phyloP scores from a whole-genome alignment of 352 stramenopile genomes.

The Peronospora belbahrii region DNA sequence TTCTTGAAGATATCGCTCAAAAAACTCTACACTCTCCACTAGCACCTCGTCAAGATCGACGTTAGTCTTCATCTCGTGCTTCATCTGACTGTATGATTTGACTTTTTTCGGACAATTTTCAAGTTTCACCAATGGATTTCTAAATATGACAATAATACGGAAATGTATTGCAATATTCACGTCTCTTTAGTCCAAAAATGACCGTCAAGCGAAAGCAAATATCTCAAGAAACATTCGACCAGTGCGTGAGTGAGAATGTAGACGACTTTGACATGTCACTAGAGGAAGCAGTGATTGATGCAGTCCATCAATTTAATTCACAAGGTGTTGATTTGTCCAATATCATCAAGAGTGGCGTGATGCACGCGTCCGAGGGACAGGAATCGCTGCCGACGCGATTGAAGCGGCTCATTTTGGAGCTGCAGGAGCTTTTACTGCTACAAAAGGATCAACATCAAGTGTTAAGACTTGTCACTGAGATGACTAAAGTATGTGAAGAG shows the following conservation, averaged over 20 bases:
- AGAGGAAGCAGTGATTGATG: slow-evolving; percentile 71
- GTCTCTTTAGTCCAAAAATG: slow-evolving; percentile 5
- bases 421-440: slow-evolving; percentile 11
- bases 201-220: slow-evolving; percentile 47
- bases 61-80: slow-evolving; percentile 6
- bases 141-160: no score
- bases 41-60: slow-evolving; percentile 32
- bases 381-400: slow-evolving; percentile 23
- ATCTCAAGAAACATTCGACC: slow-evolving; percentile 87
- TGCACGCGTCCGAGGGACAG: background rate
- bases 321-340: slow-evolving; percentile 84
- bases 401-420: slow-evolving; percentile 25
- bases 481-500: slow-evolving; percentile 34
- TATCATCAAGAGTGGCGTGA: slow-evolving; percentile 50
- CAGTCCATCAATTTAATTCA: slow-evolving; percentile 79
- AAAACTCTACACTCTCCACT: slow-evolving; percentile 30
- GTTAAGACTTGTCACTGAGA: slow-evolving; percentile 17
- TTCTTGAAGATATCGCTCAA: slow-evolving; percentile 45
- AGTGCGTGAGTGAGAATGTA: slow-evolving; percentile 85
- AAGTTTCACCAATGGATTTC: no score
- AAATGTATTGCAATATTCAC: background rate
- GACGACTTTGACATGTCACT: slow-evolving; percentile 85
- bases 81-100: background rate
- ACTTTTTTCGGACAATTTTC: background rate
- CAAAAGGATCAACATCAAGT: slow-evolving; percentile 5